Evolutionary conservation across 2,329 filamentous ascomycete species (phyloP).

Genomic region (Volutella citrinella): DNA sequence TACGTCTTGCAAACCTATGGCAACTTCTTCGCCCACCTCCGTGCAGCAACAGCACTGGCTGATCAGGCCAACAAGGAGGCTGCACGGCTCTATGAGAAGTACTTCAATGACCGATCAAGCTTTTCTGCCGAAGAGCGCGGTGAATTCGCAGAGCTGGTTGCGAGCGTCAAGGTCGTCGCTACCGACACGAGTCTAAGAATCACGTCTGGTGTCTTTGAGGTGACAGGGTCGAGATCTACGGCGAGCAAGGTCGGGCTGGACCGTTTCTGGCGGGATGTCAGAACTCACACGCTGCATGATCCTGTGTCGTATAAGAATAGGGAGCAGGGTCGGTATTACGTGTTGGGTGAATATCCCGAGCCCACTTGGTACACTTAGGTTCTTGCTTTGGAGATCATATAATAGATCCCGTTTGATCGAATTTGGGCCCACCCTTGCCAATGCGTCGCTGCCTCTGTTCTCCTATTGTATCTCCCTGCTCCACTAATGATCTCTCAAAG

Average conservation of each 20-base stretch:
- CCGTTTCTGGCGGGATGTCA: conserved; percentile 64
- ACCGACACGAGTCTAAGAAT: conserved; percentile 59
- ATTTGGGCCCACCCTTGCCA: too few relatives aligned
- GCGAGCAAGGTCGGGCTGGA: conserved; percentile 58
- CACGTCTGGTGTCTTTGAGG: conserved; percentile 61
- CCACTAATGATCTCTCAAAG: too few relatives aligned
- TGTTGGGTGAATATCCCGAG: conserved; percentile 55
- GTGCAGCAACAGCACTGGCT: conserved; percentile 56
- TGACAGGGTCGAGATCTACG: conserved; percentile 58
- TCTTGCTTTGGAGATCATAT: too few relatives aligned
- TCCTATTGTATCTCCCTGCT: too few relatives aligned
- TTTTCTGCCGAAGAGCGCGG: conserved; percentile 53
- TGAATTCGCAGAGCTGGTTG: conserved; percentile 60
- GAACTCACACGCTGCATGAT: conserved; percentile 65
- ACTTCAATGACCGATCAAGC: conserved; percentile 33
- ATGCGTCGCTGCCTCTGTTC: too few relatives aligned
- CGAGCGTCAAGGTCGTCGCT: conserved; percentile 59
- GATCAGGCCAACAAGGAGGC: conserved; percentile 53
- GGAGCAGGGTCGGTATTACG: conserved; percentile 55
- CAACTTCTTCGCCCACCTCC: conserved; percentile 59
- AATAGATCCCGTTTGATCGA: too few relatives aligned
- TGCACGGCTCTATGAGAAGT: conserved; percentile 42
- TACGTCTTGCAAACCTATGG: conserved; percentile 65
- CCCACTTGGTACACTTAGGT: conserved; percentile 60
- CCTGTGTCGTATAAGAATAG: conserved; percentile 66